Percentiles rank a stretch among this genome's conserved stretches.
Conservation (phyloP, 1,139 yeast genomes). For the Debaryomyces singareniensis region DNA sequence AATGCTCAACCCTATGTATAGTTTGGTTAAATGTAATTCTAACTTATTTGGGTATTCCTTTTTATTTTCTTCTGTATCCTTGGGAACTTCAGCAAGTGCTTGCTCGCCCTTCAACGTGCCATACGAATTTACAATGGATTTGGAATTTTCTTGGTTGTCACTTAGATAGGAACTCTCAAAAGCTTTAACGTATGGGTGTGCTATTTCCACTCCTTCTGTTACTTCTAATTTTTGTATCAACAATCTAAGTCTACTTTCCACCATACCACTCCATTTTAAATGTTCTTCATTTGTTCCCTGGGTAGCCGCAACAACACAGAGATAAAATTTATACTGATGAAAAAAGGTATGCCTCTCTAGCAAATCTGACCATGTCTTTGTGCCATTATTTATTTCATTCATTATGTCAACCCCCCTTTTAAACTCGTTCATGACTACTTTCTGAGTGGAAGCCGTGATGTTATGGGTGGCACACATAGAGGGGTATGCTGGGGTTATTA, state of each 20-base stretch:
- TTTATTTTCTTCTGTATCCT: conserved; percentile 6
- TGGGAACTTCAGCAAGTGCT: conserved; percentile 3
- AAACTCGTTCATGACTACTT: conserved; percentile 69
- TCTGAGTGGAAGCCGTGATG: conserved; percentile 81
- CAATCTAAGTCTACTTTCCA: conserved; percentile 79
- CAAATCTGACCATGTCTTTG: conserved; percentile 66
- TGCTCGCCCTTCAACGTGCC: conserved; percentile 44
- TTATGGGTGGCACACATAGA: conserved; percentile 99
- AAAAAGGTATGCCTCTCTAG: conserved; percentile 79
- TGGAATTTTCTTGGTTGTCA: conserved; percentile 47
- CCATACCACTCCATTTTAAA: conserved; percentile 84
- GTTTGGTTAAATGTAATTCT: conserved; percentile 59
- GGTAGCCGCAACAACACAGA: conserved; percentile 77
- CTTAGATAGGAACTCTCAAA: conserved; percentile 54
- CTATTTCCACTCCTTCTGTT: conserved; percentile 65
- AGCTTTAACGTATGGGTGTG: conserved; percentile 86
- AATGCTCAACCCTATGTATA: conserved; percentile 76
- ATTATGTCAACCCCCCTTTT: conserved; percentile 67
- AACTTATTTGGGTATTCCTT: conserved; percentile 10
- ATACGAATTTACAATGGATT: conserved; percentile 47
- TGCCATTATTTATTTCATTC: conserved; percentile 60
- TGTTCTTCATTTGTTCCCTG: conserved; percentile 67
- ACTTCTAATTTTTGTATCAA: conserved; percentile 78
- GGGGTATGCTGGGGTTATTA: conserved; percentile 98
- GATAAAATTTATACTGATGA: conserved; percentile 73